phyloP scores from a whole-genome alignment of 768 basidiomycete genomes.

The Lentinula boryana region DNA sequence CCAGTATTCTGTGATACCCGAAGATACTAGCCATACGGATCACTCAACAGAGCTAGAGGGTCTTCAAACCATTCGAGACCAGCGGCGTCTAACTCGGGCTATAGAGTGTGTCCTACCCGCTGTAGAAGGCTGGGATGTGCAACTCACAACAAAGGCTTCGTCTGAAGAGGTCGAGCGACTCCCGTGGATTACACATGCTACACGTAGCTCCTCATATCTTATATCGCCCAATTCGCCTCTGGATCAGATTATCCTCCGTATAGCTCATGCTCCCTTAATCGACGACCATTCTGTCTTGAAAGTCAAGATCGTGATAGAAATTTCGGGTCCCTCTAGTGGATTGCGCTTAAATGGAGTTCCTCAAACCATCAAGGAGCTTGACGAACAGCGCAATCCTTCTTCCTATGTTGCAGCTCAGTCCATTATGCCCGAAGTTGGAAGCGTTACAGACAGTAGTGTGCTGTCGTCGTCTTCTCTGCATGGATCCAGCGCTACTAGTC shows the following conservation, averaged over 20 bases:
- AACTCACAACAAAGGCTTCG: constrained; percentile 68
- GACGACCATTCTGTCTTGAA: constrained; percentile 77
- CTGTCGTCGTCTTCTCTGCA: constrained; percentile 57
- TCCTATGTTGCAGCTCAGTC: constrained; percentile 53
- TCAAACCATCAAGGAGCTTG: constrained; percentile 56
- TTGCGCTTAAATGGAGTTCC: constrained; percentile 85
- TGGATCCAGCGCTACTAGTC: constrained; percentile 35
- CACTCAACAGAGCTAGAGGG: constrained; percentile 52
- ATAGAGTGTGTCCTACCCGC: constrained; percentile 79
- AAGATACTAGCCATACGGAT: constrained; percentile 42
- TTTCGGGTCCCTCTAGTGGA: constrained; percentile 69
- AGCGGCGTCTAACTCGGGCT: constrained; percentile 63
- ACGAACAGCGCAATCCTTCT: constrained; percentile 57
- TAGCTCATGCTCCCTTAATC: constrained; percentile 67
- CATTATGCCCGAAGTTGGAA: constrained; percentile 43
- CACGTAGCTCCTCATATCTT: constrained; percentile 35
- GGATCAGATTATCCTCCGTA: constrained; percentile 54
- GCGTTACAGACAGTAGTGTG: constrained; percentile 58
- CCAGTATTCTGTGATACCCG: constrained; percentile 79
- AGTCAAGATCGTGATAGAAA: constrained; percentile 74
- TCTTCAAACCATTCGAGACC: constrained; percentile 57
- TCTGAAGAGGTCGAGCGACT: constrained; percentile 65
- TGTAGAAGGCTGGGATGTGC: constrained; percentile 82
- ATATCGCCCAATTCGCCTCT: constrained; percentile 18
- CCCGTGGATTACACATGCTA: constrained; percentile 67